Evolutionary conservation across 805 yeast species (phyloP), one percentile per base, ranked within the genome.

Genomic region (Kodamaea neixiangensis): DNA sequence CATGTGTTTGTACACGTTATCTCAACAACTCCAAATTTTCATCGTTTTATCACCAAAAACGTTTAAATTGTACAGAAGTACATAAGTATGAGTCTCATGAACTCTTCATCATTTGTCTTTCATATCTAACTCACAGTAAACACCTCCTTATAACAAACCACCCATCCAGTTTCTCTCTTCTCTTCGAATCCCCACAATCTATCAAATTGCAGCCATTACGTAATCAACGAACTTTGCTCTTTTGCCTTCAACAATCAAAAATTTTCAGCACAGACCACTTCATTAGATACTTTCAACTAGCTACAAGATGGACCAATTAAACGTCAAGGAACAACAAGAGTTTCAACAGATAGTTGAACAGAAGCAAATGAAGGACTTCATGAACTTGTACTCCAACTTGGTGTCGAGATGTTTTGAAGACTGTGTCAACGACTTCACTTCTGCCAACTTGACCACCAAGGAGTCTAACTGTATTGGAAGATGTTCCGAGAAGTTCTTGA

Each of bases 361-460:
- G 69, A 93, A 93, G 80, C 99, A 93, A 76, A 92, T 94, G 97
- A 89, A 88, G 73, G 99, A 93, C 72, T 94, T 93, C 86, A 93
- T 94, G 98, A 87, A 94, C 69, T 83, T 83, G 52, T 94, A 94
- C 82, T 91, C 98, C 58, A 87, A 87, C 68, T 81, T 94, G 63
- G 98, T 94, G 48, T 96, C 93, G 73, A 87, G 96, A 78, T 94
- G 99, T 78, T 94, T 94, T 78, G 83, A 83, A 54, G 98, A 94
- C 76, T 94, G 99, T 77, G 97, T 94, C 68, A 93, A 92, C 71
- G 99, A 94, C 72, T 93, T 94, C 83, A 94, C 99, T 52, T 90
- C 98, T 40, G 85, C 86, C 67, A 83, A 84, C 66, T 81, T 94
- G 67, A 85, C 96, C 55, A 71, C 83, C 64, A 89, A 87, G 77